Evolutionary conservation across 2,329 filamentous ascomycete genomes (phyloP).

Genomic region (Penicillium sp.): DNA sequence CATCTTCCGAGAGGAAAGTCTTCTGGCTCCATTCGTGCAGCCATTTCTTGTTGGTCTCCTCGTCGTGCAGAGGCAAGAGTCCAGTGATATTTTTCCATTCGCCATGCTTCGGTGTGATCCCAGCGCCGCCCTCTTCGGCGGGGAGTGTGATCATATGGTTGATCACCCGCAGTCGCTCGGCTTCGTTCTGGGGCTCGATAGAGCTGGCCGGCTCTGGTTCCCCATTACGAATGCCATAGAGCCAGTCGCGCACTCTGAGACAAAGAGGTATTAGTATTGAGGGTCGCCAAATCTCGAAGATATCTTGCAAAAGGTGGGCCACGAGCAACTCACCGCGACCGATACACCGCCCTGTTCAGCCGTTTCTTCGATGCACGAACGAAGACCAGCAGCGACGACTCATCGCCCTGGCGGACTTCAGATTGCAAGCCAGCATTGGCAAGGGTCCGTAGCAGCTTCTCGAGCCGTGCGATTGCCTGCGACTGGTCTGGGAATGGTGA

Average conservation of each 20-base stretch:
- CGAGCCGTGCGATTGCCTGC: conserved; percentile 73
- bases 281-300: not conserved
- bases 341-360: conserved; percentile 79
- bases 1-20: conserved; percentile 54
- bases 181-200: conserved; percentile 82
- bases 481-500: conserved; percentile 56
- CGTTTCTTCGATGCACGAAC: conserved; percentile 76
- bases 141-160: conserved; percentile 80
- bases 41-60: conserved; percentile 74
- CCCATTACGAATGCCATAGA: conserved; percentile 82
- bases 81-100: conserved; percentile 74
- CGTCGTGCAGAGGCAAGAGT: conserved; percentile 79
- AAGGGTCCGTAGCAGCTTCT: conserved; percentile 74
- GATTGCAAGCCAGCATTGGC: conserved; percentile 78
- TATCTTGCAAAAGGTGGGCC: not conserved
- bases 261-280: not conserved
- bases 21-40: conserved; percentile 70
- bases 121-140: conserved; percentile 73
- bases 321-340: conserved; percentile 60
- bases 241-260: conserved; percentile 86
- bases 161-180: conserved; percentile 83
- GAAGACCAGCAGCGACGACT: conserved; percentile 78
- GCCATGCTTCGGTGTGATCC: conserved; percentile 69
- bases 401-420: conserved; percentile 80
- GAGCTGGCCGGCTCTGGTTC: conserved; percentile 70